These are phyloP conservation scores for Fusarium nurragi DNA, from an alignment of 2,329 filamentous ascomycete genomes.

Conservation along the genomic window DNA sequence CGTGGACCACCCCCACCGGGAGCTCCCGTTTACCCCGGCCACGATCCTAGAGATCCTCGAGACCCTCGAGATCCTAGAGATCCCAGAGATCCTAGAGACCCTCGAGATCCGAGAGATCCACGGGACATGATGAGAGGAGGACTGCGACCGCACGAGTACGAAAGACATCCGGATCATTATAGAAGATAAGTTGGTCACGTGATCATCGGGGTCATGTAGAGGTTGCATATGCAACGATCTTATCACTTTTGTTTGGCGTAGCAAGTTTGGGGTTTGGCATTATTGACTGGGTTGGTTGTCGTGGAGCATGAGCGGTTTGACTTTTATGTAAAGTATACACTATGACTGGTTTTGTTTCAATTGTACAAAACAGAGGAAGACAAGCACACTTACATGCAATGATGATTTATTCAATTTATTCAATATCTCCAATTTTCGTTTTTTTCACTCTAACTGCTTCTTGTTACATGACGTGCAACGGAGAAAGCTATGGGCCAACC, in stretches of 20 bases:
- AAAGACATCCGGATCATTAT: slow-evolving; percentile 57
- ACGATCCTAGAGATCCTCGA: slow-evolving; percentile 26
- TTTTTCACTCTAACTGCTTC: background rate
- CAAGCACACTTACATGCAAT: background rate
- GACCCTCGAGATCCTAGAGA: slow-evolving; percentile 42
- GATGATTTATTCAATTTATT: background rate
- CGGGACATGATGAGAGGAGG: slow-evolving; percentile 55
- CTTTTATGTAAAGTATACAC: background rate
- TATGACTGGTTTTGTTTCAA: background rate
- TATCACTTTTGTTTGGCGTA: slow-evolving; percentile 1
- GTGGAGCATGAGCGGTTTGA: background rate
- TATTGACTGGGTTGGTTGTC: background rate
- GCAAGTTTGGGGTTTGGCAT: background rate
- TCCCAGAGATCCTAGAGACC: slow-evolving; percentile 48
- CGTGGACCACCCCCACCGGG: slow-evolving; percentile 53
- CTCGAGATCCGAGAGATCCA: slow-evolving; percentile 46
- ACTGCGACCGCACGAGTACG: slow-evolving; percentile 58
- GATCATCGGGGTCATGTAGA: background rate
- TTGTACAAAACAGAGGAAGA: background rate
- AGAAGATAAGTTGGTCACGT: slow-evolving; percentile 48
- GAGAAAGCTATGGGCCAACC: background rate
- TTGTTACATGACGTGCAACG: background rate
- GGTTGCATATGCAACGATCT: slow-evolving; percentile 1
- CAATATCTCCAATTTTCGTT: background rate
- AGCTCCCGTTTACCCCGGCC: slow-evolving; percentile 47